phyloP scores from a whole-genome alignment of 257 asterid species.

The Solanum pennellii region DNA sequence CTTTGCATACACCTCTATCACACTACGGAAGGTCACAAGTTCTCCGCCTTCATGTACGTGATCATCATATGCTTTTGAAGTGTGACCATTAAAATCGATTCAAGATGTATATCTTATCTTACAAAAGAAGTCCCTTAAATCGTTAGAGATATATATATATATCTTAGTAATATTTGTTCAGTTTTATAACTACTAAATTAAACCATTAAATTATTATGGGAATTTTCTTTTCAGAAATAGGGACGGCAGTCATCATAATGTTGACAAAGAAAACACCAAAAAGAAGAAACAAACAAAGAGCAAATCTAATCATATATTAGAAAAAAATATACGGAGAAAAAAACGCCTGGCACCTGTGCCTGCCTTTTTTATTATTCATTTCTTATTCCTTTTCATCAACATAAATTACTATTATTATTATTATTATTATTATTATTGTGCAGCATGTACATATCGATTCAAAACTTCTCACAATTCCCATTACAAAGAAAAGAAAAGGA shows the following conservation, averaged over 20 bases:
- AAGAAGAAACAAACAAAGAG: background rate
- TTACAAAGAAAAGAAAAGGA: background rate
- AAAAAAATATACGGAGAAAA: background rate
- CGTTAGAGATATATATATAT: too few species aligned
- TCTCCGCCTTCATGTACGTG: background rate
- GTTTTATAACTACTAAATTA: background rate
- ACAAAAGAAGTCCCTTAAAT: background rate
- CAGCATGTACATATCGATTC: conserved; percentile 15
- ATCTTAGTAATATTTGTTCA: background rate
- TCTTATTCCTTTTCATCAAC: conserved; percentile 1
- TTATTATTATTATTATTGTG: conserved; percentile 12
- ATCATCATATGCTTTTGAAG: background rate
- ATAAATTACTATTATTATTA: conserved; percentile 6
- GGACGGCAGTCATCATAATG: background rate
- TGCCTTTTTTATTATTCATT: background rate
- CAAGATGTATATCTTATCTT: background rate
- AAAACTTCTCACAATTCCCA: background rate
- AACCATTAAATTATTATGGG: background rate
- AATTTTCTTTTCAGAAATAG: background rate
- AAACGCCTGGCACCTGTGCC: background rate
- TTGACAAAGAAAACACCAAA: background rate
- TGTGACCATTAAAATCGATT: background rate
- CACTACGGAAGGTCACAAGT: background rate
- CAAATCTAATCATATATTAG: background rate
- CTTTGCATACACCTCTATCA: background rate